Percentiles rank a stretch among this genome's conserved stretches.
Conservation (phyloP, 495 filamentous ascomycete genomes). For the Rusavskia elegans region DNA sequence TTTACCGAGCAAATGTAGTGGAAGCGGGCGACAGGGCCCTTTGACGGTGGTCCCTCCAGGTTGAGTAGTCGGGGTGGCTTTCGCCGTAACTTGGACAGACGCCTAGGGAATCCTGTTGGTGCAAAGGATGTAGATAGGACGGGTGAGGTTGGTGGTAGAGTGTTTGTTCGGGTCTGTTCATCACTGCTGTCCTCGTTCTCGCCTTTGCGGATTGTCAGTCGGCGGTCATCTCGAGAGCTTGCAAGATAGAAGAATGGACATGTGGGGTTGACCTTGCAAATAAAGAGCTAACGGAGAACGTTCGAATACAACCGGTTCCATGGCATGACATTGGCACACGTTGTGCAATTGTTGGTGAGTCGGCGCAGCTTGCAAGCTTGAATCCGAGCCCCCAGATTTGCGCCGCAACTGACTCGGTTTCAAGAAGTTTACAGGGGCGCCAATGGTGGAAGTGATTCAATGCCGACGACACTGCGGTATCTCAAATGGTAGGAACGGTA, state of each 20-base stretch:
- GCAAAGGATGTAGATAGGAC: conserved; percentile 43
- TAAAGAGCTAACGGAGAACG: conserved; percentile 85
- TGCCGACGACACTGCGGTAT: too few species aligned
- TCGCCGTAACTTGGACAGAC: conserved; percentile 49
- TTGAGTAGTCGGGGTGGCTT: conserved; percentile 46
- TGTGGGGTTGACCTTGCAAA: conserved; percentile 59
- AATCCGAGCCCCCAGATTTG: not conserved
- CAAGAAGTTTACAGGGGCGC: not conserved
- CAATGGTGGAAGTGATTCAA: too few species aligned
- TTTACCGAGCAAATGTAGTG: conserved; percentile 46
- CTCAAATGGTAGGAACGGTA: too few species aligned
- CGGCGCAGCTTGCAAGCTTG: not conserved
- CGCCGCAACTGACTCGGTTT: not conserved
- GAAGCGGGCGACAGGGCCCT: conserved; percentile 30
- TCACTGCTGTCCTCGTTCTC: conserved; percentile 28
- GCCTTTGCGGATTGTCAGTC: conserved; percentile 24
- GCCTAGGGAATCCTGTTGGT: conserved; percentile 52
- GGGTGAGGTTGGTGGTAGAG: conserved; percentile 18
- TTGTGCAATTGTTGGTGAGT: not conserved
- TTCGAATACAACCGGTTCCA: conserved; percentile 88
- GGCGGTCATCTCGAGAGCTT: conserved; percentile 2
- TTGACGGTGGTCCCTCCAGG: conserved; percentile 34
- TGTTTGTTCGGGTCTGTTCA: conserved; percentile 29
- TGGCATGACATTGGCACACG: conserved; percentile 19
- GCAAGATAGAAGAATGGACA: not conserved